These are phyloP conservation scores for Phytophthora macrochlamydospora DNA, from an alignment of 352 stramenopile genomes.

Conservation along the genomic window DNA sequence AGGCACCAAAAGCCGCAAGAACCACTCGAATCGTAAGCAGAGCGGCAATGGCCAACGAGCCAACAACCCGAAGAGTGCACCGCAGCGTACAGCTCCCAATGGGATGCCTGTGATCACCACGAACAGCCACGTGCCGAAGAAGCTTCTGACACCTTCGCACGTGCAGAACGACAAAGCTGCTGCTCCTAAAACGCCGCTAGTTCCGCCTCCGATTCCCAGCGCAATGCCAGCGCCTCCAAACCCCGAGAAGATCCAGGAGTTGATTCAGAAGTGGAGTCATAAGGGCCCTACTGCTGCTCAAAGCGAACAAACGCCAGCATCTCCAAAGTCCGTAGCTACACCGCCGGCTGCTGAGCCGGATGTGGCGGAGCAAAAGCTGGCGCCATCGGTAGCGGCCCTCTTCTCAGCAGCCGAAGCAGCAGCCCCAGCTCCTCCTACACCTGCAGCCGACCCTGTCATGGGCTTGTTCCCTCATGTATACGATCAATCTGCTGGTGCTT, in stretches of 20 bases:
- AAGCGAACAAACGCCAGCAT: slow-evolving; percentile 3
- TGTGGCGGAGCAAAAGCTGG: slow-evolving; percentile 7
- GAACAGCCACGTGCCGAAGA: slow-evolving; percentile 29
- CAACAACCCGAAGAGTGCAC: slow-evolving; percentile 2
- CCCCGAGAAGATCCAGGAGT: slow-evolving; percentile 62
- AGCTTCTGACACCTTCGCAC: slow-evolving; percentile 19
- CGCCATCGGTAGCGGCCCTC: slow-evolving; percentile 24
- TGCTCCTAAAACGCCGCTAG: slow-evolving; percentile 12
- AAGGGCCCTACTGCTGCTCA: slow-evolving; percentile 30
- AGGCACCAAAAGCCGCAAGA: slow-evolving; percentile 30
- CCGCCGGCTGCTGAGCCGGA: slow-evolving; percentile 2
- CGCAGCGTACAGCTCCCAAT: slow-evolving; percentile 15
- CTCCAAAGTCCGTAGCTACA: slow-evolving; percentile 3
- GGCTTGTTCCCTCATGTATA: slow-evolving; percentile 68
- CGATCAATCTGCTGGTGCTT: slow-evolving; percentile 17
- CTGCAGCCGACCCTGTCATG: slow-evolving; percentile 30
- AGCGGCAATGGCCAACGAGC: slow-evolving; percentile 17
- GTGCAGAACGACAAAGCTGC: slow-evolving; percentile 15
- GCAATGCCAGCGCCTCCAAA: slow-evolving; percentile 47
- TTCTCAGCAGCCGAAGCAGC: slow-evolving; percentile 40
- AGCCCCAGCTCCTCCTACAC: slow-evolving; percentile 10
- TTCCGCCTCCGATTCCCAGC: slow-evolving; percentile 41
- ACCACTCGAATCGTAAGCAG: slow-evolving; percentile 15
- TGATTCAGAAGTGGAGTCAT: slow-evolving; percentile 69
- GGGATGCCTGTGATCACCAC: slow-evolving; percentile 27